Evolutionary conservation across 2,329 filamentous ascomycete genomes (phyloP), one percentile per base, ranked within the genome.

Genomic region (Fusarium agapanthi): DNA sequence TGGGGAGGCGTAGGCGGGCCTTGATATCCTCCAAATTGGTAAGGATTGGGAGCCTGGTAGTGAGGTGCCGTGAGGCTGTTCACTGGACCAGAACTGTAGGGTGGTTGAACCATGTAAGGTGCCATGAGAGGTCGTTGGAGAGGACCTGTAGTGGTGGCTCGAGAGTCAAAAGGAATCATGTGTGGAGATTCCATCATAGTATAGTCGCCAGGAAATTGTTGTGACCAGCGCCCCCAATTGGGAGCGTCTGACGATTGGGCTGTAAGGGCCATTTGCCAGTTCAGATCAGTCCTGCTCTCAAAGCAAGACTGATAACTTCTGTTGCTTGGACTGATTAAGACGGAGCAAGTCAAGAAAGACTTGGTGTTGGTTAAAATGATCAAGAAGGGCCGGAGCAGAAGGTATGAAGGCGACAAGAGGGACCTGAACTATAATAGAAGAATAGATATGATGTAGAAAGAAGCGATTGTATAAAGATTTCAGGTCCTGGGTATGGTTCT

Each of bases 151-250:
- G 78, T 77, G 50, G 80, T 75, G 16, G 80, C 69, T 69, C 85
- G 83, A 14, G 84, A 81, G 75, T 88, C 85, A 79, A 88, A 90
- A 13, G 83, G 81, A 72, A 89, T 81, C 72, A 88, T 81, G 30
- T 80, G 77, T 24, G 83, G 80, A 32, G 82, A 75, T 53, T 86
- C 85, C 83, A 89, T 85, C 79, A 87, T 83, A 66, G 77, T 69
- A 74, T 87, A 88, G 41, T 86, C 85, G 54, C 79, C 75, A 20
- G 80, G 81, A 48, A 88, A 84, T 45, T 88, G 87, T 66, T 86
- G 80, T 72, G 84, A 80, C 86, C 87, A 89, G 74, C 87, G 87
- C 75, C 83, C 85, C 89, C 89, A 91, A 81, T 80, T 82, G 59
- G 84, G 81, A 72, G 82, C 76, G 51, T 81, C 81, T 67, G 84